These are phyloP conservation scores for Aegle marmelos DNA, from an alignment of 345 rosid genomes.

Conservation along the genomic window DNA sequence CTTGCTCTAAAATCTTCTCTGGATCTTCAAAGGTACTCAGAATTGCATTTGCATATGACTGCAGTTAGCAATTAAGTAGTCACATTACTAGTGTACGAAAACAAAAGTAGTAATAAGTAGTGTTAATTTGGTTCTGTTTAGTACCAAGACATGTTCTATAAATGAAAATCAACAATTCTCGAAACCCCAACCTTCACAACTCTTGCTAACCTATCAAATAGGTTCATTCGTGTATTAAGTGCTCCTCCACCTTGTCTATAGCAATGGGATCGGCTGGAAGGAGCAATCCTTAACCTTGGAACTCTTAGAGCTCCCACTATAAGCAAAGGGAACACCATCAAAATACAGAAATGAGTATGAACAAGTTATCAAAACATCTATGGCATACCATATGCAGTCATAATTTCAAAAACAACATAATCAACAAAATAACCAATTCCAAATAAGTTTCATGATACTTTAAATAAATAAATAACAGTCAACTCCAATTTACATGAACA, in stretches of 20 bases:
- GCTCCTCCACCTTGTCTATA: conserved; percentile 50
- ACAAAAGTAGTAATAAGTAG: background rate
- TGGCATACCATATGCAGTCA: background rate
- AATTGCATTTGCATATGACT: conserved; percentile 80
- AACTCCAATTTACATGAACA: background rate
- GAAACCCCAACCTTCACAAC: conserved; percentile 56
- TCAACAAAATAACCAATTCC: background rate
- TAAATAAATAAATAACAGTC: background rate
- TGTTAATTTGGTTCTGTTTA: background rate
- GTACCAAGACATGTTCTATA: background rate
- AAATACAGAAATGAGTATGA: background rate
- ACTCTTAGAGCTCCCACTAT: conserved; percentile 27
- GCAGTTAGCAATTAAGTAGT: conserved; percentile 24
- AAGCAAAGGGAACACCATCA: background rate
- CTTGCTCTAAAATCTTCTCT: conserved; percentile 74
- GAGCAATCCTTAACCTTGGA: conserved; percentile 20
- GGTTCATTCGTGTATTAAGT: conserved; percentile 55
- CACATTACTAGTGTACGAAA: background rate
- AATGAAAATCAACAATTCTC: conserved; percentile 10
- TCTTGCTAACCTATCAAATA: conserved; percentile 69
- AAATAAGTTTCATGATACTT: background rate
- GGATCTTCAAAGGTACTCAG: conserved; percentile 75
- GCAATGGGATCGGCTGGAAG: conserved; percentile 24
- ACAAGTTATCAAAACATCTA: background rate
- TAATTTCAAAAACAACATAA: background rate